Base-by-base conservation (phyloP, 345 rosid genomes). In the Cardamine chenopodiifolia region DNA sequence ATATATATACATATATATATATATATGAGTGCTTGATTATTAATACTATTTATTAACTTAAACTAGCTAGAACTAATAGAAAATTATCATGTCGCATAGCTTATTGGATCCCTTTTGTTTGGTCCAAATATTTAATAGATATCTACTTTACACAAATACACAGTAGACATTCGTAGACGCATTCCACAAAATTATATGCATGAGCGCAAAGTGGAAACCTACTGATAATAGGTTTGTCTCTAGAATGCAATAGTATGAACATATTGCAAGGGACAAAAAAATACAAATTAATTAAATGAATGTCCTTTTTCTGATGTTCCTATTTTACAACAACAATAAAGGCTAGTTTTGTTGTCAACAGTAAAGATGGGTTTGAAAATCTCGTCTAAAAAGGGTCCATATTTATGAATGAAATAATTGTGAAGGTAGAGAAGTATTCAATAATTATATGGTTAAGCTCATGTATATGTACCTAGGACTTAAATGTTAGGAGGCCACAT, bases 121-220 rank as follows among this genome's bases (percentile, higher is more conserved):
- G 72, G 45, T 63, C 59, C 15, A 55, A 44, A 45, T 44, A 32
- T 70, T 44, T 28, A 62, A 32, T 26, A 55, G 6, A n/a, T 25
- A 14, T 9, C 12, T 28, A n/a, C 13, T 70, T 55, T 62, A 54
- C 8, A 54, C 23, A 37, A 19, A 61, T 22, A 45, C 26, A 52
- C 22, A 61, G 56, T 59, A 50, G 7, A 55, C 8, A 15, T 66
- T 69, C 20, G 44, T 69, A 70, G 71, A 61, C 5, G 44, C 66
- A 23, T 76, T 52, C 22, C 14, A 77, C 62, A 76, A 53, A 53
- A 49, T 44, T 59, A 22, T 8, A 35, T 69, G 79, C 75, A 68
- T 69, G 70, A 55, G 28, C 39, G 79, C 79, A 76, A 76, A 76
- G 74, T 76, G 74, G 70, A 70, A 76, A 62, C 71, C 75, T 76